A percentile compares a stretch with the other conserved stretches of the same genome.
Evolutionary conservation across 1,284 basidiomycete genomes (phyloP).

Genomic region (Ceratobasidium sp.): DNA sequence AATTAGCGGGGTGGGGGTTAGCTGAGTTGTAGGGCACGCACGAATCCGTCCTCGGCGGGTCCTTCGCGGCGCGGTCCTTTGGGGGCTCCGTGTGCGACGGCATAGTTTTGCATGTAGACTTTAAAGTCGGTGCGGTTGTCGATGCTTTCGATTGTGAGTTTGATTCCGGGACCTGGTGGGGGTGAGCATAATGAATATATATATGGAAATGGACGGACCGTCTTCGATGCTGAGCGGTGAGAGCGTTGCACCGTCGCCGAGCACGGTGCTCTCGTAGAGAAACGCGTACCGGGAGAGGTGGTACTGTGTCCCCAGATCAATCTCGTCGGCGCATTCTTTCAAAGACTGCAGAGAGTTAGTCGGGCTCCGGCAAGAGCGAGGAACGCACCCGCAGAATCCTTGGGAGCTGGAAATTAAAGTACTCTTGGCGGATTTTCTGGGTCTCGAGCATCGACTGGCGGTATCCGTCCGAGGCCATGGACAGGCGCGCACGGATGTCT

Average conservation of each 20-base stretch:
- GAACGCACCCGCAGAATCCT: slow-evolving; percentile 84
- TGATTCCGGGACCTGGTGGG: slow-evolving; percentile 72
- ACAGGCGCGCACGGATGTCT: slow-evolving; percentile 86
- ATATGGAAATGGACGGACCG: slow-evolving; percentile 48
- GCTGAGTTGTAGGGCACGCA: slow-evolving; percentile 53
- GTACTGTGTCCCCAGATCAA: slow-evolving; percentile 96
- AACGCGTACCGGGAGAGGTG: slow-evolving; percentile 95
- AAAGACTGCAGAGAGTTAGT: slow-evolving; percentile 64
- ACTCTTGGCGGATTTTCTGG: slow-evolving; percentile 91
- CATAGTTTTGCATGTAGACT: slow-evolving; percentile 96
- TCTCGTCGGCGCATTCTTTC: slow-evolving; percentile 95
- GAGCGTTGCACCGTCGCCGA: slow-evolving; percentile 86
- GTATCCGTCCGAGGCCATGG: slow-evolving; percentile 85
- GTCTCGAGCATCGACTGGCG: slow-evolving; percentile 90
- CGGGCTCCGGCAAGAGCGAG: slow-evolving; percentile 16
- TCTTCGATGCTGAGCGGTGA: slow-evolving; percentile 73
- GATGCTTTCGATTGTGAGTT: slow-evolving; percentile 86
- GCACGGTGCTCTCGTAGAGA: slow-evolving; percentile 87
- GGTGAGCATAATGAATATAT: slow-evolving; percentile 13
- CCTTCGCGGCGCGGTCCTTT: slow-evolving; percentile 80
- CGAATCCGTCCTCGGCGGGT: slow-evolving; percentile 85
- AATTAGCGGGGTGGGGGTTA: background rate
- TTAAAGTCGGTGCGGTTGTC: slow-evolving; percentile 96
- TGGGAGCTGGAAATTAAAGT: slow-evolving; percentile 96
- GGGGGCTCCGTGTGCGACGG: slow-evolving; percentile 74